Percentiles rank a stretch among this genome's conserved stretches.
Evolutionary conservation across 2,329 filamentous ascomycete species (phyloP).

Genomic region (Diaporthe humulicola): DNA sequence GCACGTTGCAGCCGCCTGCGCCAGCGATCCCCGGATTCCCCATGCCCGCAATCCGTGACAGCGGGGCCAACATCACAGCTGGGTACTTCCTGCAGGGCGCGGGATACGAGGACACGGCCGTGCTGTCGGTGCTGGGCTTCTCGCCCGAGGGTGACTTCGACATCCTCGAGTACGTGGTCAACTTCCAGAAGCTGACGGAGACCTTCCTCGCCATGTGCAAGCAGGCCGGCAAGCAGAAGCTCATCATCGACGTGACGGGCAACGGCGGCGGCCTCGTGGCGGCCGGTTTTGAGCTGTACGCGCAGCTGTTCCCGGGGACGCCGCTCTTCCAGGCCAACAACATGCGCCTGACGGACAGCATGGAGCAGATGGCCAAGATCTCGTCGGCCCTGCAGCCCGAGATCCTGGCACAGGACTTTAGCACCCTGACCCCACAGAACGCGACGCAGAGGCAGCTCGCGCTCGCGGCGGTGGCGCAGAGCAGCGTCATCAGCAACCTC

Average conservation of each 20-base stretch:
- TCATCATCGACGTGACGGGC: constrained; percentile 73
- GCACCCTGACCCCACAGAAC: constrained; percentile 27
- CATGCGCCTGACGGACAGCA: constrained; percentile 62
- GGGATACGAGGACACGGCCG: constrained; percentile 52
- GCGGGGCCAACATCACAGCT: constrained; percentile 46
- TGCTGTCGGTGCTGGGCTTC: constrained; percentile 48
- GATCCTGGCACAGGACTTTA: constrained; percentile 46
- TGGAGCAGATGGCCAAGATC: constrained; percentile 58
- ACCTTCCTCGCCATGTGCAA: constrained; percentile 61
- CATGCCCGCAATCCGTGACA: constrained; percentile 47
- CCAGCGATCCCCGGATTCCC: constrained; percentile 48
- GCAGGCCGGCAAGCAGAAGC: constrained; percentile 64
- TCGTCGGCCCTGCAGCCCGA: constrained; percentile 46
- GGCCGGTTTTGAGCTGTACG: constrained; percentile 63
- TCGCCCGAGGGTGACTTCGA: constrained; percentile 40
- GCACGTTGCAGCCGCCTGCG: constrained; percentile 17
- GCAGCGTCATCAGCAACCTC: constrained; percentile 59
- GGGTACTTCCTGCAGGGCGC: constrained; percentile 53
- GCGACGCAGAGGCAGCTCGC: constrained; percentile 52
- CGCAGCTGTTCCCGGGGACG: constrained; percentile 63
- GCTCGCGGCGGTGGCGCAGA: constrained; percentile 59
- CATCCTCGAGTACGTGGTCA: constrained; percentile 42
- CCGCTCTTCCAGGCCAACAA: constrained; percentile 63
- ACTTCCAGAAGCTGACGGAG: constrained; percentile 45
- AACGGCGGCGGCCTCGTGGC: constrained; percentile 70